Evolutionary conservation across 2,329 filamentous ascomycete genomes (phyloP).

Genomic region (Colletotrichum cuscutae): DNA sequence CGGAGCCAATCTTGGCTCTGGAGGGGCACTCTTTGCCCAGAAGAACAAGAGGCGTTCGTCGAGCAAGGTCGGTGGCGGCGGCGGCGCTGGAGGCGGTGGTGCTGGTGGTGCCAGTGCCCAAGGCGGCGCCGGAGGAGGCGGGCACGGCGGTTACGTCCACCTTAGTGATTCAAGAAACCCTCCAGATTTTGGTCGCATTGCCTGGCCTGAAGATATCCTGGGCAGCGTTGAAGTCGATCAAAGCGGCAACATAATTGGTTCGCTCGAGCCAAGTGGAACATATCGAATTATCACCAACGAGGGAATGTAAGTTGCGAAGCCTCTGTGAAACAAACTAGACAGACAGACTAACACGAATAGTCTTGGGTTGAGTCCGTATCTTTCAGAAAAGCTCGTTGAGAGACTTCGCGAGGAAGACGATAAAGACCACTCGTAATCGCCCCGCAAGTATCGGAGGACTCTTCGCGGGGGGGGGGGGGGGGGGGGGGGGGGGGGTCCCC

Average conservation of each 20-base stretch:
- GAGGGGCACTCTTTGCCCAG: constrained; percentile 61
- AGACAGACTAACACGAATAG: constrained; percentile 46
- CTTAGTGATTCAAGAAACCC: constrained; percentile 72
- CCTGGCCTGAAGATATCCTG: constrained; percentile 76
- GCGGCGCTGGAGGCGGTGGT: constrained; percentile 55
- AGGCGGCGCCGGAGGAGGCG: constrained; percentile 69
- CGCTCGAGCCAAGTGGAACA: constrained; percentile 69
- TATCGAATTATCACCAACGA: constrained; percentile 73
- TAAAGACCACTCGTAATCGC: constrained; percentile 38
- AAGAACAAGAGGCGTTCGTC: constrained; percentile 48
- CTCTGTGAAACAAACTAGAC: not conserved
- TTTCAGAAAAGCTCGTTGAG: constrained; percentile 64
- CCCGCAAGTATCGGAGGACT: not conserved
- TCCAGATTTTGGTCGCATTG: constrained; percentile 74
- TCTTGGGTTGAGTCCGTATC: constrained; percentile 64
- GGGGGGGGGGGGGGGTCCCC: too few relatives aligned
- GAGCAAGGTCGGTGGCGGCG: constrained; percentile 49
- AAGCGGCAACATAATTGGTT: constrained; percentile 65
- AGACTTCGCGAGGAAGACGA: constrained; percentile 62
- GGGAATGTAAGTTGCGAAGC: constrained; percentile 67
- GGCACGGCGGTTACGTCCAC: constrained; percentile 72
- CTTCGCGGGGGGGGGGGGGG: accelerated
- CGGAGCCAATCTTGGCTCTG: constrained; percentile 61
- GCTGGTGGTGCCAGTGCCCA: constrained; percentile 68
- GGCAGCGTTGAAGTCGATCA: constrained; percentile 74